Evolutionary conservation across 495 filamentous ascomycete genomes (phyloP).

Genomic region (Hypoxylon fragiforme): DNA sequence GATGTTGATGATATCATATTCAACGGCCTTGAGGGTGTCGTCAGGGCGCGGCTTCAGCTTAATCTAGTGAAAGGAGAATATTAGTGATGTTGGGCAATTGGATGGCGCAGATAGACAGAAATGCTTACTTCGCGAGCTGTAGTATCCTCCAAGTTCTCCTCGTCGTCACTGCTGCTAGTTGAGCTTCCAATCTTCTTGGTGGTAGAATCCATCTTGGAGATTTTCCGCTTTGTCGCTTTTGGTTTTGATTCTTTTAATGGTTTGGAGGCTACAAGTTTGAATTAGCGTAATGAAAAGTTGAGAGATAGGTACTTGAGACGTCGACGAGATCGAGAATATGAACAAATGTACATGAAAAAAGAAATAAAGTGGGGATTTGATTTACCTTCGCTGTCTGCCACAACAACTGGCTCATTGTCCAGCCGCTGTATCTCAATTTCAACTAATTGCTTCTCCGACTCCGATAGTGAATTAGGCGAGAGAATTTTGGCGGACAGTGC

Average conservation of each 20-base stretch:
- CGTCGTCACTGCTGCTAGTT: not conserved
- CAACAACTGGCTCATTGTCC: conserved; percentile 9
- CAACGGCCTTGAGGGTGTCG: conserved; percentile 56
- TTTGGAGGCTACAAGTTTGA: too few relatives aligned
- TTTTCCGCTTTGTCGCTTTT: conserved; percentile 6
- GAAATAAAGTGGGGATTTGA: too few relatives aligned
- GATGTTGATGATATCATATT: conserved; percentile 66
- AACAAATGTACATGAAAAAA: too few relatives aligned
- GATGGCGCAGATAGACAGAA: not conserved
- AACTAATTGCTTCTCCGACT: not conserved
- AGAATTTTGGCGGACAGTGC: not conserved
- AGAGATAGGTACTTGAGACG: too few relatives aligned
- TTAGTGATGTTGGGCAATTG: not conserved
- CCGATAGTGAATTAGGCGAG: not conserved
- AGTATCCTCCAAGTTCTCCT: not conserved
- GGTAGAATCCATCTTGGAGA: conserved; percentile 1
- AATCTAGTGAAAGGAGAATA: too few relatives aligned
- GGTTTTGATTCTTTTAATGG: not conserved
- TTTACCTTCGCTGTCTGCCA: conserved; percentile 14
- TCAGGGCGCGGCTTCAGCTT: conserved; percentile 15
- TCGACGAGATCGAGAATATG: too few relatives aligned
- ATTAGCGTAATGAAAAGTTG: not conserved
- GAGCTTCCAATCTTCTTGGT: not conserved
- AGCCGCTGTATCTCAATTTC: not conserved
- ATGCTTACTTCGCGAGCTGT: conserved; percentile 16